Conservation (phyloP, 768 basidiomycete genomes). For the Rhizopogon rudus region DNA sequence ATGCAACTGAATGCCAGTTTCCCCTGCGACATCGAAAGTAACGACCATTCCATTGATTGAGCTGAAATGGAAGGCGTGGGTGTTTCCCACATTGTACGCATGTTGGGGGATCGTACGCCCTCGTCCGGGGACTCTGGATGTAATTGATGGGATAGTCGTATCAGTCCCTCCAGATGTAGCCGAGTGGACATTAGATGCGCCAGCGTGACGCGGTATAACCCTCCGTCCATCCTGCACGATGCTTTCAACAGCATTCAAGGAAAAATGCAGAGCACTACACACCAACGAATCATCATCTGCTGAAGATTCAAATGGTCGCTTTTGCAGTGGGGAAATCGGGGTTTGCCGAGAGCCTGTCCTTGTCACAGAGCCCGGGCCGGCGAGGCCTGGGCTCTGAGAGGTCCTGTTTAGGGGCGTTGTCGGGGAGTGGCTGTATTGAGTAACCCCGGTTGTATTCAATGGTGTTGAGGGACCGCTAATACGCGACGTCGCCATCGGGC, state of each 20-base stretch:
- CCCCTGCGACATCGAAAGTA: slow-evolving; percentile 50
- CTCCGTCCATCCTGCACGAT: slow-evolving; percentile 12
- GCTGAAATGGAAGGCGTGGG: slow-evolving; percentile 1
- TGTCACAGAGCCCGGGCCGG: background rate
- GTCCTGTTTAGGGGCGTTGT: slow-evolving; percentile 11
- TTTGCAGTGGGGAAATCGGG: slow-evolving; percentile 17
- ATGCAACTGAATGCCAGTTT: slow-evolving; percentile 53
- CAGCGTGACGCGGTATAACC: slow-evolving; percentile 12
- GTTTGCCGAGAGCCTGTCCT: slow-evolving; percentile 6
- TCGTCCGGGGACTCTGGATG: slow-evolving; percentile 6
- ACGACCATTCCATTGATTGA: slow-evolving; percentile 45
- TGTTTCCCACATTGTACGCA: slow-evolving; percentile 14
- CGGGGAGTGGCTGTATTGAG: slow-evolving; percentile 15
- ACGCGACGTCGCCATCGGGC: background rate
- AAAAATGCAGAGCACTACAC: slow-evolving; percentile 9
- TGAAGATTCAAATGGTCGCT: slow-evolving; percentile 9
- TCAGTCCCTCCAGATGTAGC: background rate
- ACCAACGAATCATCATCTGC: background rate
- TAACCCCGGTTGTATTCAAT: background rate
- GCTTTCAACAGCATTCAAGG: slow-evolving; percentile 12
- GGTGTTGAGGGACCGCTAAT: slow-evolving; percentile 8
- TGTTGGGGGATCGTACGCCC: slow-evolving; percentile 21
- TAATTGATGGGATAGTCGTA: background rate
- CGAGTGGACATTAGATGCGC: slow-evolving; percentile 10
- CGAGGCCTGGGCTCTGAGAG: slow-evolving; percentile 1